Conservation (phyloP, 2,329 filamentous ascomycete species). For the Paracorniculantispora psalliotae region DNA sequence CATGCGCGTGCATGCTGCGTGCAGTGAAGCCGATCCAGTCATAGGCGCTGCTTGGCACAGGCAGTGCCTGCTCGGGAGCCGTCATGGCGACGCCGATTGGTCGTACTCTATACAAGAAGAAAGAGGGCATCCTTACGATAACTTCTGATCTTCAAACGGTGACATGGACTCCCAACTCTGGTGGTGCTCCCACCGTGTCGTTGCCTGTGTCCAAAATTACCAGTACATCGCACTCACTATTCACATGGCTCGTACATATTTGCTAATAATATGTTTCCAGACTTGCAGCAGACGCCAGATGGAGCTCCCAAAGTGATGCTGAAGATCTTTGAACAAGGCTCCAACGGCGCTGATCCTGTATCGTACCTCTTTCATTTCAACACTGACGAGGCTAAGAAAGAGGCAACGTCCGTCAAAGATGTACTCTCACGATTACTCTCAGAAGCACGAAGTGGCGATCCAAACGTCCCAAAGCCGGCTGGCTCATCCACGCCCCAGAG, state of each 20-base stretch:
- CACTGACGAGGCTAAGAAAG: constrained; percentile 68
- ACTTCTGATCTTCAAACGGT: constrained; percentile 68
- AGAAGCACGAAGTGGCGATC: constrained; percentile 55
- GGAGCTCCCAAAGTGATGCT: constrained; percentile 87
- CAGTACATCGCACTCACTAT: constrained; percentile 52
- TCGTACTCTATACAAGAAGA: constrained; percentile 85
- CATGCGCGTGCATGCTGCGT: background rate
- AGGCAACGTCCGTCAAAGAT: constrained; percentile 83
- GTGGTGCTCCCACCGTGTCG: constrained; percentile 60
- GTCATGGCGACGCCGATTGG: constrained; percentile 58
- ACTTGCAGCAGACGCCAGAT: constrained; percentile 92
- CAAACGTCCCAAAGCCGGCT: constrained; percentile 44
- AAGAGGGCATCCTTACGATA: constrained; percentile 78
- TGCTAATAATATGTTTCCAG: constrained; percentile 38
- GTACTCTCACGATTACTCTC: constrained; percentile 73
- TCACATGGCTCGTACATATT: background rate
- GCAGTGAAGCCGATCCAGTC: background rate
- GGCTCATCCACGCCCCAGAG: constrained; percentile 24
- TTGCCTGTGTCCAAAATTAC: constrained; percentile 73
- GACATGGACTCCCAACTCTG: constrained; percentile 71
- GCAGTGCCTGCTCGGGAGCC: constrained; percentile 4
- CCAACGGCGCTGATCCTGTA: constrained; percentile 53
- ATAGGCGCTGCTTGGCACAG: background rate
- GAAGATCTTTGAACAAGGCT: constrained; percentile 75
- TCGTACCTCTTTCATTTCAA: constrained; percentile 89